These are phyloP conservation scores for Euptelea pleiosperma DNA, from an alignment of 164 flowering plant genomes.

Conservation along the genomic window DNA sequence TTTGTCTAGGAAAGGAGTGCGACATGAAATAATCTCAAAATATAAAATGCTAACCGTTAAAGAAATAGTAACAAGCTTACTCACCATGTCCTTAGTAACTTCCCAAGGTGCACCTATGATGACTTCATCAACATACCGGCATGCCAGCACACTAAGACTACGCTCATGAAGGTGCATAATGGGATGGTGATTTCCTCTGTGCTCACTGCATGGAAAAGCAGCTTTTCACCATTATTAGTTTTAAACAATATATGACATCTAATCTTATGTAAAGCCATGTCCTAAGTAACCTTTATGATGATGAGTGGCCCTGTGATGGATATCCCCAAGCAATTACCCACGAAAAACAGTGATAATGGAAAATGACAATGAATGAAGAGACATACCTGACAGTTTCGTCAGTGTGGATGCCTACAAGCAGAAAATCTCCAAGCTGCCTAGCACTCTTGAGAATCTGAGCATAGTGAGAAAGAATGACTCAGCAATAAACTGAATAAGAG, in stretches of 20 bases:
- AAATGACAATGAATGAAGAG: not conserved
- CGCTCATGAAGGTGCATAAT: conserved; percentile 81
- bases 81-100: conserved; percentile 68
- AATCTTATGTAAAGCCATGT: not conserved
- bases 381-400: conserved; percentile 65
- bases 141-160: conserved; percentile 76
- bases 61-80: conserved; percentile 17
- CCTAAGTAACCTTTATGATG: not conserved
- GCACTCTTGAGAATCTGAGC: conserved; percentile 64
- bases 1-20: too few relatives aligned
- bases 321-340: not conserved
- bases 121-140: conserved; percentile 87
- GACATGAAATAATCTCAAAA: not conserved
- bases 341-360: not conserved
- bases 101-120: conserved; percentile 87
- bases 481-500: not conserved
- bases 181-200: conserved; percentile 54
- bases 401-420: conserved; percentile 65
- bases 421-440: conserved; percentile 74
- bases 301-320: not conserved
- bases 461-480: conserved; percentile 11
- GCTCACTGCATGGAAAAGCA: conserved; percentile 46
- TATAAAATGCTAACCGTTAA: not conserved
- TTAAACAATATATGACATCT: not conserved
- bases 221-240: not conserved